phyloP scores from a whole-genome alignment of 1,284 basidiomycete genomes.

The Ceratobasidium sp. region DNA sequence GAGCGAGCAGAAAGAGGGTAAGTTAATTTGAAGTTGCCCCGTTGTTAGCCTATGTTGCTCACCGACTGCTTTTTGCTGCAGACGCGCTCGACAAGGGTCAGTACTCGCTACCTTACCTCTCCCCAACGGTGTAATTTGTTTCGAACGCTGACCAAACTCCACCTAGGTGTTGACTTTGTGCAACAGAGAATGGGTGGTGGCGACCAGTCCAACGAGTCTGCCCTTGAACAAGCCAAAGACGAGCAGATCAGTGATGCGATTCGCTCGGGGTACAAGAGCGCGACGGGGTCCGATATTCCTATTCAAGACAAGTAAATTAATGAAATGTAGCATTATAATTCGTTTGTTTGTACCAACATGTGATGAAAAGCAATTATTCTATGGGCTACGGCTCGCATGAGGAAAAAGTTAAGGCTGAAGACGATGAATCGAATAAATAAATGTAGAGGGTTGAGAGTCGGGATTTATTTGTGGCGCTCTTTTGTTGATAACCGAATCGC shows the following conservation, averaged over 20 bases:
- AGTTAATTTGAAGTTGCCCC: background rate
- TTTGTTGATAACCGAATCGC: too few species aligned
- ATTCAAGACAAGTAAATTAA: slow-evolving; percentile 37
- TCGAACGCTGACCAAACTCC: background rate
- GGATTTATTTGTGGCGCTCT: background rate
- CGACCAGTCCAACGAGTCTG: slow-evolving; percentile 35
- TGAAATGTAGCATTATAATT: background rate
- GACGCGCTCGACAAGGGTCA: slow-evolving; percentile 27
- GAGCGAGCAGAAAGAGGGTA: slow-evolving; percentile 25
- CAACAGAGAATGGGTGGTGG: slow-evolving; percentile 28
- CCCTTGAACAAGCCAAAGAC: slow-evolving; percentile 29
- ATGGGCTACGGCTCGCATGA: too few species aligned
- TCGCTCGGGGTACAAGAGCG: slow-evolving; percentile 25
- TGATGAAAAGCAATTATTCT: too few species aligned
- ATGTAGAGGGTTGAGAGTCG: background rate
- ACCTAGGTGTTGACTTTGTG: slow-evolving; percentile 1
- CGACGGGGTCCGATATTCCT: slow-evolving; percentile 32
- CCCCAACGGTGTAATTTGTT: background rate
- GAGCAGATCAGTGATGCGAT: slow-evolving; percentile 31
- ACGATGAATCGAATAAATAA: too few species aligned
- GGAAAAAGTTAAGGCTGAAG: too few species aligned
- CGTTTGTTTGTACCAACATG: background rate
- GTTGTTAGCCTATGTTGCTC: background rate
- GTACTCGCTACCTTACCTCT: background rate
- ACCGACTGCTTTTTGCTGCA: background rate